A percentile compares a stretch with the other conserved stretches of the same genome.
phyloP scores from a whole-genome alignment of 1,139 yeast genomes.

The Sugiyamaella grinbergsii region DNA sequence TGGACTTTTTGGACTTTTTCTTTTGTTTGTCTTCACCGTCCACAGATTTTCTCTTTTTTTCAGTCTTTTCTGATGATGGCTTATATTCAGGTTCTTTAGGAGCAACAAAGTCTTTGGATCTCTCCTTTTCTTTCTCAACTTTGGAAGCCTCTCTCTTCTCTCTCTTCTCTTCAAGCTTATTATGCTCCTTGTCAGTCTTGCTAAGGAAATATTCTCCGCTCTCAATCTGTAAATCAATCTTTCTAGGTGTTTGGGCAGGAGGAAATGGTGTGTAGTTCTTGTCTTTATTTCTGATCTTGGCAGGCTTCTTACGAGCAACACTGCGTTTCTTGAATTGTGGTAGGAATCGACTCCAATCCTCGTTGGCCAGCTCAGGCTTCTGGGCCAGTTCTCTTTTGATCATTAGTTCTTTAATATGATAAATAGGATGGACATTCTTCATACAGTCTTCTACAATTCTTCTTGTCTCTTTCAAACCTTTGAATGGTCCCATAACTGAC shows the following conservation, averaged over 20 bases:
- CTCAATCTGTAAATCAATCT: conserved; percentile 95
- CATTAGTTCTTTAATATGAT: conserved; percentile 96
- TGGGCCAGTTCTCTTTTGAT: conserved; percentile 92
- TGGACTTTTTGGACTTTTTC: conserved; percentile 37
- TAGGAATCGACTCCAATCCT: conserved; percentile 95
- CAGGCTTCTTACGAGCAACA: conserved; percentile 90
- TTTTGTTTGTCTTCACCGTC: conserved; percentile 31
- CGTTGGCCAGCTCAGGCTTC: conserved; percentile 91
- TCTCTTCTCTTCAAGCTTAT: conserved; percentile 73
- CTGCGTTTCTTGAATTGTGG: conserved; percentile 97
- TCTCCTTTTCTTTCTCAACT: conserved; percentile 64
- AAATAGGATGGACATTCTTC: conserved; percentile 94
- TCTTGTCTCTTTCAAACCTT: conserved; percentile 88
- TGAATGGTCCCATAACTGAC: conserved; percentile 94
- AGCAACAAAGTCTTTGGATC: conserved; percentile 78
- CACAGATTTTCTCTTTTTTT: conserved; percentile 25
- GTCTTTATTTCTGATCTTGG: conserved; percentile 59
- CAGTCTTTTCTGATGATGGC: conserved; percentile 31
- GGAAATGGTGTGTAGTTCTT: conserved; percentile 98
- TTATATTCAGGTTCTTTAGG: conserved; percentile 70
- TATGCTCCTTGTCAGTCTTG: conserved; percentile 74
- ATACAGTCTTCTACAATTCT: conserved; percentile 97
- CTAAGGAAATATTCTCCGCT: conserved; percentile 97
- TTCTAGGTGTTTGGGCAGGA: conserved; percentile 95
- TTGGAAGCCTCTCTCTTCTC: conserved; percentile 75